Evolutionary conservation across 768 basidiomycete species (phyloP).

Genomic region (Hysterangium stoloniferum): DNA sequence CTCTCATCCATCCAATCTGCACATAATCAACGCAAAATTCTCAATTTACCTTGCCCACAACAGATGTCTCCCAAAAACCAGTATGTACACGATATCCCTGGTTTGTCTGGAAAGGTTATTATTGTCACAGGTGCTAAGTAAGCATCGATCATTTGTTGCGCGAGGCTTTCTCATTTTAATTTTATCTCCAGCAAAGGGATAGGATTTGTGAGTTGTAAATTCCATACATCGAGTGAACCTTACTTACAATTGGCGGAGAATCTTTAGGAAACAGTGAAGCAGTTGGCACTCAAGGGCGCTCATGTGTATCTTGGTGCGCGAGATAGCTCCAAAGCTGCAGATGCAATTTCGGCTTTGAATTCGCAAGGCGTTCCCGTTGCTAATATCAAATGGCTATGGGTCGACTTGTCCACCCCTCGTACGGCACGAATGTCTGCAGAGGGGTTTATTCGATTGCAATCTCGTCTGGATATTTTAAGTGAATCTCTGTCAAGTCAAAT

Average conservation of each 20-base stretch:
- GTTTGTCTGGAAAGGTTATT: slow-evolving; percentile 42
- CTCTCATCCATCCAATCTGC: too few relatives aligned
- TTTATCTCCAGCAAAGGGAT: slow-evolving; percentile 33
- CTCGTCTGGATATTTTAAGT: slow-evolving; percentile 49
- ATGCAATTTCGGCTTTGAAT: slow-evolving; percentile 40
- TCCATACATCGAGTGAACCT: neutral
- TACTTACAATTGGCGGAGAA: neutral
- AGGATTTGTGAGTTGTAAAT: slow-evolving; percentile 29
- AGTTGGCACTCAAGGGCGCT: slow-evolving; percentile 12
- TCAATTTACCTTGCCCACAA: too few relatives aligned
- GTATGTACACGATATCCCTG: slow-evolving; percentile 36
- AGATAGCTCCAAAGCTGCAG: slow-evolving; percentile 36
- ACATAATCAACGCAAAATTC: too few relatives aligned
- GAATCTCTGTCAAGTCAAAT: slow-evolving; percentile 31
- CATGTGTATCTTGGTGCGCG: slow-evolving; percentile 48
- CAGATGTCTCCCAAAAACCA: too few relatives aligned
- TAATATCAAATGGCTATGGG: slow-evolving; percentile 38
- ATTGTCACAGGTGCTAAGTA: slow-evolving; percentile 56
- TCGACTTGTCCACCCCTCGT: slow-evolving; percentile 44
- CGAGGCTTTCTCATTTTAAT: neutral
- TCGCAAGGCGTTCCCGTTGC: slow-evolving; percentile 36
- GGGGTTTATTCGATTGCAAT: slow-evolving; percentile 41
- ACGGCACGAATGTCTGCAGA: slow-evolving; percentile 41
- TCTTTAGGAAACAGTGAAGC: slow-evolving; percentile 9
- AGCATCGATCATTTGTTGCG: slow-evolving; percentile 14